phyloP scores from a whole-genome alignment of 179 eudicot genomes.

The Amaranthus tricolor region DNA sequence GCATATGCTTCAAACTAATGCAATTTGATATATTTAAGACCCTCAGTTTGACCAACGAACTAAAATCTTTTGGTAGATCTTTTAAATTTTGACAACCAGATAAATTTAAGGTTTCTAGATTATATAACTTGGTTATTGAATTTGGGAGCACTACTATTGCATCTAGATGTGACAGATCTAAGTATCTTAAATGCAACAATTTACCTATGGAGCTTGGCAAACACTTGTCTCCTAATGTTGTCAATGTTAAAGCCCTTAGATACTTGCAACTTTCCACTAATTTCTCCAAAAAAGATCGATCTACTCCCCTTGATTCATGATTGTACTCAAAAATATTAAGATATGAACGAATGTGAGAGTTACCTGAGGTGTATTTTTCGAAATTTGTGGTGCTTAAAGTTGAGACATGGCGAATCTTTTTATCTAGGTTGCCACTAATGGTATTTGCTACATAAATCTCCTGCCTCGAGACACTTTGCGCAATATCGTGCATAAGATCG shows the following conservation, averaged over 20 bases:
- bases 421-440: no score
- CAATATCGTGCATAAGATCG: neutral
- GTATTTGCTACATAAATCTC: neutral
- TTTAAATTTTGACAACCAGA: neutral
- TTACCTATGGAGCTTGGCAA: slow-evolving; percentile 14
- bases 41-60: no score
- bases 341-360: neutral
- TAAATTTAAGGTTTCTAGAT: neutral
- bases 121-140: neutral
- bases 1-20: no score
- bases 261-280: neutral
- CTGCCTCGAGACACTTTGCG: neutral
- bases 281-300: neutral
- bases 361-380: neutral
- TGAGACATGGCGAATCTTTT: neutral
- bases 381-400: neutral
- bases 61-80: no score
- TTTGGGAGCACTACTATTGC: neutral
- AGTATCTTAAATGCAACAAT: slow-evolving; percentile 8
- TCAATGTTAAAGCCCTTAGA: neutral
- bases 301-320: no score
- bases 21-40: no score
- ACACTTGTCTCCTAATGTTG: neutral
- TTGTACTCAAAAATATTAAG: neutral
- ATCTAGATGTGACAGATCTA: neutral